These are phyloP conservation scores for Irpex sp. DNA, from an alignment of 1,284 basidiomycete genomes.

Conservation along the genomic window DNA sequence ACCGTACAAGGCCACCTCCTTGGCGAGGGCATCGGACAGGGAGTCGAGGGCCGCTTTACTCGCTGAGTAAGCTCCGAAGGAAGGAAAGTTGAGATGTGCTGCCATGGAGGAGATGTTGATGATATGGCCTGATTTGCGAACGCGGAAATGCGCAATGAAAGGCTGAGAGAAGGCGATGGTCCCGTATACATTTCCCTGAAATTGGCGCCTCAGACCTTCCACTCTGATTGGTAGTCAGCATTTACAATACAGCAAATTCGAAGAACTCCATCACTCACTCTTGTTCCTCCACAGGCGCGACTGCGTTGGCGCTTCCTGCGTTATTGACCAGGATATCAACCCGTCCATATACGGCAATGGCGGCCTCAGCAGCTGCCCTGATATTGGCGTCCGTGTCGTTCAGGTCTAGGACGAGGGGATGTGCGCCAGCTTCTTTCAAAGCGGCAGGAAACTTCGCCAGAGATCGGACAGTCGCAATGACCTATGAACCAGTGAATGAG, in stretches of 20 bases:
- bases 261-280: slow-evolving; percentile 13
- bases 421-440: slow-evolving; percentile 9
- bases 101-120: slow-evolving; percentile 22
- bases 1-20: slow-evolving; percentile 23
- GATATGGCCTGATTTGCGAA: slow-evolving; percentile 21
- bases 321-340: slow-evolving; percentile 21
- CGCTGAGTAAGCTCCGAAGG: slow-evolving; percentile 21
- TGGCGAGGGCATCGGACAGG: slow-evolving; percentile 23
- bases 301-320: slow-evolving; percentile 17
- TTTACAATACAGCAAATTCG: too few relatives aligned
- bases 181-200: slow-evolving; percentile 29
- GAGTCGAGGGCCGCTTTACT: slow-evolving; percentile 26
- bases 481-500: slow-evolving; percentile 13
- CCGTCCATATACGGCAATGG: slow-evolving; percentile 13
- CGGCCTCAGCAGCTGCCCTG: slow-evolving; percentile 14
- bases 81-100: slow-evolving; percentile 10
- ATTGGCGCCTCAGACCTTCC: slow-evolving; percentile 20
- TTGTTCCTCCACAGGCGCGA: slow-evolving; percentile 24
- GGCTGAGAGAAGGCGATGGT: slow-evolving; percentile 26
- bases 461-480: slow-evolving; percentile 22
- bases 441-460: slow-evolving; percentile 15
- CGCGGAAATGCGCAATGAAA: slow-evolving; percentile 23
- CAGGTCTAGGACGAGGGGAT: slow-evolving; percentile 21
- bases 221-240: slow-evolving; percentile 1
- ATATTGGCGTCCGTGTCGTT: slow-evolving; percentile 20